Conservation (phyloP, 306 rosid genomes). For the Quercus agrifolia region DNA sequence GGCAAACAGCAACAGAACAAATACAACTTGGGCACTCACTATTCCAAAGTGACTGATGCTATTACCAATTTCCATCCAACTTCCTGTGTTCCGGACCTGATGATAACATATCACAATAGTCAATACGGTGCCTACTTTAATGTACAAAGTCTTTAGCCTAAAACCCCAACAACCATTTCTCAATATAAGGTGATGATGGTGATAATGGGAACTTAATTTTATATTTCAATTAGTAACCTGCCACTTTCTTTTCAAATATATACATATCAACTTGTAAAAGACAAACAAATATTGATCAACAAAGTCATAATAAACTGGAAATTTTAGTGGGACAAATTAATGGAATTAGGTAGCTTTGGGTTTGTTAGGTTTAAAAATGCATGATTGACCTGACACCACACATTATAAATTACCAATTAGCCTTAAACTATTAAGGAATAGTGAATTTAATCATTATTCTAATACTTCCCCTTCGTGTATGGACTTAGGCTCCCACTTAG, state of each 20-base stretch:
- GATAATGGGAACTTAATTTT: too few relatives aligned
- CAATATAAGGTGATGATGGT: not conserved
- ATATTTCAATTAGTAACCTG: too few relatives aligned
- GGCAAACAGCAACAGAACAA: constrained; percentile 75
- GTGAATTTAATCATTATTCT: not conserved
- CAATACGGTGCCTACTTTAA: not conserved
- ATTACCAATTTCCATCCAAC: constrained; percentile 96
- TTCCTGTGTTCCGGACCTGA: constrained; percentile 84
- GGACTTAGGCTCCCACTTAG: too few relatives aligned
- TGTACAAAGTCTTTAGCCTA: not conserved
- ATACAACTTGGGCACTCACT: constrained; percentile 89
- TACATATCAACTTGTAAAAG: not conserved
- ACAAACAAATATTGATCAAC: not conserved
- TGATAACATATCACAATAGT: not conserved
- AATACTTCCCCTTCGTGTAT: not conserved
- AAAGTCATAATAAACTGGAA: not conserved
- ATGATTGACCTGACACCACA: not conserved
- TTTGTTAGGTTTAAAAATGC: not conserved
- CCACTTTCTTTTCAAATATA: too few relatives aligned
- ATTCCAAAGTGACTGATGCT: constrained; percentile 93
- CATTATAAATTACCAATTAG: too few relatives aligned
- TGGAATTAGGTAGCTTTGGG: not conserved
- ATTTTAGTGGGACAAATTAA: not conserved
- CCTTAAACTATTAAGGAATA: too few relatives aligned
- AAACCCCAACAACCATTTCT: not conserved